A percentile compares a stretch with the other conserved stretches of the same genome.
Conservation (phyloP, 2,329 filamentous ascomycete genomes). For the Aspergillus aculeatinus region DNA sequence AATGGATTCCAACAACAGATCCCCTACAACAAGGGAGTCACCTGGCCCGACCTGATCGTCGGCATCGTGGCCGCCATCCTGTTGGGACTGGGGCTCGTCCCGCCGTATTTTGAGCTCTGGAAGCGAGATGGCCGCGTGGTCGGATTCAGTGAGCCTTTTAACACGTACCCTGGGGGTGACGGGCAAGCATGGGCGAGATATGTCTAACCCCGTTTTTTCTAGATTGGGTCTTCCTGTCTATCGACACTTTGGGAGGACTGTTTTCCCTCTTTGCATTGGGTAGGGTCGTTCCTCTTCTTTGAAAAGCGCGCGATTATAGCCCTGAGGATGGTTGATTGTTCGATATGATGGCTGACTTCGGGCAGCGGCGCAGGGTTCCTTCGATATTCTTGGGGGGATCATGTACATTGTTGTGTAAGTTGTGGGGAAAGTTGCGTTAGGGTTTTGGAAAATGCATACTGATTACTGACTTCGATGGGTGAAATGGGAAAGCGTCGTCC, state of each 20-base stretch:
- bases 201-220: background rate
- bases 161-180: background rate
- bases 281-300: conserved; percentile 33
- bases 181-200: background rate
- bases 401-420: conserved; percentile 61
- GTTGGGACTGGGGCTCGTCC: conserved; percentile 57
- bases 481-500: conserved; percentile 45
- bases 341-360: conserved; percentile 12
- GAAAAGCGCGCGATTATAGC: too few species aligned
- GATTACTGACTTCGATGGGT: background rate
- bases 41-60: conserved; percentile 56
- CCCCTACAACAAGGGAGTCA: conserved; percentile 54
- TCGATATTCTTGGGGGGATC: conserved; percentile 61
- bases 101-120: conserved; percentile 62
- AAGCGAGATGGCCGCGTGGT: conserved; percentile 62
- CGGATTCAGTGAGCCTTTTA: conserved; percentile 53
- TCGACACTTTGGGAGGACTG: conserved; percentile 62
- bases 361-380: conserved; percentile 58
- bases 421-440: background rate
- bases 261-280: conserved; percentile 64
- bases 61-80: conserved; percentile 60
- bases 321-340: too few species aligned
- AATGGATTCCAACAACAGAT: conserved; percentile 38
- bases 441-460: too few species aligned
- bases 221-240: conserved; percentile 58